Conservation (phyloP, 1,284 basidiomycete genomes). For the Rhizopogon parksii region DNA sequence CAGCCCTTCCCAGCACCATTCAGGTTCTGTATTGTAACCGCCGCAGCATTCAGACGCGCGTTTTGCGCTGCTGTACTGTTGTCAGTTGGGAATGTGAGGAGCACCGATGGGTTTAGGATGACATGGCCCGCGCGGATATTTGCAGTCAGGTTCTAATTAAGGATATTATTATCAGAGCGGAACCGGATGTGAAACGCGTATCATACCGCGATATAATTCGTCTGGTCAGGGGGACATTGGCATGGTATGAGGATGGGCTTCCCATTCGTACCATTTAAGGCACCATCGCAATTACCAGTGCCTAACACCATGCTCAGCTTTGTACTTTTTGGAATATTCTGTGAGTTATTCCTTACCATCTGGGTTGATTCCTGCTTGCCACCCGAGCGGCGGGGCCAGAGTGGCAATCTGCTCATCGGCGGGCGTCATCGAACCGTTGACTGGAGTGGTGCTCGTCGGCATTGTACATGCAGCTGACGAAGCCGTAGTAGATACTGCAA, state of each 20-base stretch:
- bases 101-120: slow-evolving; percentile 51
- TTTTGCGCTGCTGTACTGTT: slow-evolving; percentile 44
- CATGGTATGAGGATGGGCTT: slow-evolving; percentile 53
- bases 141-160: slow-evolving; percentile 39
- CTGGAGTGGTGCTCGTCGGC: not conserved
- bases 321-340: not conserved
- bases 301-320: slow-evolving; percentile 14
- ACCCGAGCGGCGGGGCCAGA: slow-evolving; percentile 49
- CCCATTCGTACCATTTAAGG: slow-evolving; percentile 42
- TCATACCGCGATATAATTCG: slow-evolving; percentile 41
- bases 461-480: not conserved
- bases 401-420: slow-evolving; percentile 20
- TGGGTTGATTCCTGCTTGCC: slow-evolving; percentile 44
- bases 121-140: slow-evolving; percentile 57
- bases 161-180: not conserved
- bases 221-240: slow-evolving; percentile 49
- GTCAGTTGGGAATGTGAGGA: slow-evolving; percentile 54
- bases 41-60: slow-evolving; percentile 43
- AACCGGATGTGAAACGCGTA: not conserved
- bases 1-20: slow-evolving; percentile 46
- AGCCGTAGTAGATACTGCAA: not conserved
- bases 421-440: slow-evolving; percentile 9
- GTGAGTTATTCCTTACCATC: slow-evolving; percentile 31
- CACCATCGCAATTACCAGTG: slow-evolving; percentile 49
- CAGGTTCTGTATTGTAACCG: slow-evolving; percentile 49